Evolutionary conservation across 2,329 filamentous ascomycete species (phyloP).

Genomic region (Fusarium sp.): DNA sequence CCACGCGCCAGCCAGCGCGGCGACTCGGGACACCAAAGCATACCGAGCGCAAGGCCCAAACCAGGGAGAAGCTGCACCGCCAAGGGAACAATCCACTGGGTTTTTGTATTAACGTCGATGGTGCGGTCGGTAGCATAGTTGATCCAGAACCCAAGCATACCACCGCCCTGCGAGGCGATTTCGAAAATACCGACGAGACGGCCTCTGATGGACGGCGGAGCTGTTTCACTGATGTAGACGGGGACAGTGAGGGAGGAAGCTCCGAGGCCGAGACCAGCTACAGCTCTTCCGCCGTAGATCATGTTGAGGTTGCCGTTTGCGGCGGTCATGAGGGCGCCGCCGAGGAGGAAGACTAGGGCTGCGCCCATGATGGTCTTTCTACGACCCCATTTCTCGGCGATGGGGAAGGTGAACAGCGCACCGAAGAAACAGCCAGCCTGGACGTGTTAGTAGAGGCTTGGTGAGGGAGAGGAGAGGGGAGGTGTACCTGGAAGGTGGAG

Average conservation of each 20-base stretch:
- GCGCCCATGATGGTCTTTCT: conserved; percentile 57
- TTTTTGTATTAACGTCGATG: conserved; percentile 45
- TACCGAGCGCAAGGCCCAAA: conserved; percentile 61
- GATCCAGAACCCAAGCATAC: conserved; percentile 54
- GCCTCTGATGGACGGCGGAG: conserved; percentile 61
- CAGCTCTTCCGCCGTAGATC: conserved; percentile 60
- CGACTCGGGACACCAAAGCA: conserved; percentile 68
- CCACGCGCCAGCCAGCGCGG: conserved; percentile 68
- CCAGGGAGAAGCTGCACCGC: conserved; percentile 67
- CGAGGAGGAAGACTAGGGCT: conserved; percentile 53
- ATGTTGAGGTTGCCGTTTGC: conserved; percentile 47
- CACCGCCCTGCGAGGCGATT: conserved; percentile 45
- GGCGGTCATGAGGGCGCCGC: conserved; percentile 49
- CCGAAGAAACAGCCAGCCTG: conserved; percentile 55
- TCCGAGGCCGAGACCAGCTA: conserved; percentile 63
- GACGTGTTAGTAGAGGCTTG: not conserved
- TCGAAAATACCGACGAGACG: conserved; percentile 64
- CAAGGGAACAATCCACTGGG: conserved; percentile 64
- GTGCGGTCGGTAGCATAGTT: conserved; percentile 44
- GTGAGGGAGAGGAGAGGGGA: fast-evolving
- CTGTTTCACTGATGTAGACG: conserved; percentile 54
- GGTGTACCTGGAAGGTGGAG: conserved; percentile 46
- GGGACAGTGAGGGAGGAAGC: conserved; percentile 59
- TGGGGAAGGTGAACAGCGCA: conserved; percentile 53
- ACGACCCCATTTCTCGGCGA: conserved; percentile 59